A percentile compares a stretch with the other conserved stretches of the same genome.
Evolutionary conservation across 1,139 yeast genomes (phyloP).

Genomic region (Suhomyces yuchorum): DNA sequence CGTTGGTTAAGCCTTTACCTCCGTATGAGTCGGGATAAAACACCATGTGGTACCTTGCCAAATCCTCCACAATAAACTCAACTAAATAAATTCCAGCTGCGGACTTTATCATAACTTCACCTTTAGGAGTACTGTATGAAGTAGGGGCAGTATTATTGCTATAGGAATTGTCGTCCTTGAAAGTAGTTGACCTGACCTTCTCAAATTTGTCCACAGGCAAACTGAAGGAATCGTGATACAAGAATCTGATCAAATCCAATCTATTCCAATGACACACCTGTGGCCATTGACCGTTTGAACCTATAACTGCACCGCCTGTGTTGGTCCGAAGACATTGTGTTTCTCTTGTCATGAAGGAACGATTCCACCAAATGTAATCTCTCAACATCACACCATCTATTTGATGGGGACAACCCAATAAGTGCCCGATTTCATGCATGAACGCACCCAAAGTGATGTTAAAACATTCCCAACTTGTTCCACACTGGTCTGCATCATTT

Average conservation of each 20-base stretch:
- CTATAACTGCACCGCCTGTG: slow-evolving; percentile 45
- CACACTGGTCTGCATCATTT: slow-evolving; percentile 82
- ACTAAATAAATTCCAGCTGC: slow-evolving; percentile 70
- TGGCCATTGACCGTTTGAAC: slow-evolving; percentile 58
- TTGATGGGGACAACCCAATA: slow-evolving; percentile 90
- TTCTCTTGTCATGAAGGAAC: slow-evolving; percentile 81
- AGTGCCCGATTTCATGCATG: slow-evolving; percentile 93
- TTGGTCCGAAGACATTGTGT: slow-evolving; percentile 50
- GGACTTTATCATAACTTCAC: slow-evolving; percentile 51
- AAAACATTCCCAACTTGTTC: slow-evolving; percentile 88
- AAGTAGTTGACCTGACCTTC: slow-evolving; percentile 32
- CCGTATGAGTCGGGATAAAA: slow-evolving; percentile 57
- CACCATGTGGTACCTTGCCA: slow-evolving; percentile 64
- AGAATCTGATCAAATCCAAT: slow-evolving; percentile 73
- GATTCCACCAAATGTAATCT: slow-evolving; percentile 77
- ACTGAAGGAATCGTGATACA: slow-evolving; percentile 78
- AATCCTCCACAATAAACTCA: slow-evolving; percentile 64
- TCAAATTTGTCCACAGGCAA: slow-evolving; percentile 62
- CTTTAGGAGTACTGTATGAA: slow-evolving; percentile 35
- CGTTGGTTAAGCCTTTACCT: slow-evolving; percentile 61
- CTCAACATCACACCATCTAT: slow-evolving; percentile 87
- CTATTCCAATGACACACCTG: slow-evolving; percentile 78
- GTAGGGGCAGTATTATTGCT: slow-evolving; percentile 28
- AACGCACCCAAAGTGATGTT: slow-evolving; percentile 90
- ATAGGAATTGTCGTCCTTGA: slow-evolving; percentile 22